Base-by-base conservation (phyloP, 2,329 filamentous ascomycete species). In the Penicillium sp. region DNA sequence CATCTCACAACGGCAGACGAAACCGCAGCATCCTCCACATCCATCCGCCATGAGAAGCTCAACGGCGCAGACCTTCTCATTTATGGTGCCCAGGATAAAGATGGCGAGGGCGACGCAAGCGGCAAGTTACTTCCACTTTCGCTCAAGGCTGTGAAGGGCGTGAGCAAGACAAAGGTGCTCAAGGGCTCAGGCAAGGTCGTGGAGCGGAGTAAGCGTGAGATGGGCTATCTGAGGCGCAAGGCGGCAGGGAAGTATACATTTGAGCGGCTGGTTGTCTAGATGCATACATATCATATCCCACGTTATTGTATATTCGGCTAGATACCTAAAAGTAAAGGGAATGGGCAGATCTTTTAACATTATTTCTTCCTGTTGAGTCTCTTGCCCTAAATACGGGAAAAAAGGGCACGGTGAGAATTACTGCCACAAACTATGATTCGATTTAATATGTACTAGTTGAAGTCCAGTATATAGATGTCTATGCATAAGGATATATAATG, bases 231-330 rank as follows among this genome's bases (percentile, higher is more conserved):
- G 75, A 87, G 90, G 72, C 92, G 90, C 73, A 90, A 91, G 79
- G 89, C 89, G 74, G 90, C 93, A 64, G 91, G 90, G 60, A 87
- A 89, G 67, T 97, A 97, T 79, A 92, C 91, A 51, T 84, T 94
- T 67, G 92, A 97, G 80, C 87, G 88, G 77, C 88, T 96, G 69
- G 77, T 85, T 56, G 81, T 92, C 70, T 92, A 83, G 57, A 58
- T 41, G 2, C 35, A 26, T 41, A 13, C 35, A 26, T 26, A 26
- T 26, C 26, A 26, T 26, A 26, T 41, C 35, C 11, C 11, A 15
- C 35, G 13, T 41, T 41, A 15, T 41, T 41, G 35, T 41, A 41
- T 41, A 41, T 41, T 41, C 13, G 9, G 35, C 35, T 41, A 41
- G 5, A 41, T 41, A 52, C 44, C 19, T 29, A 29, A 57, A 11